Conservation (phyloP, 768 basidiomycete genomes). For the Sporobolomyces phaffii region DNA sequence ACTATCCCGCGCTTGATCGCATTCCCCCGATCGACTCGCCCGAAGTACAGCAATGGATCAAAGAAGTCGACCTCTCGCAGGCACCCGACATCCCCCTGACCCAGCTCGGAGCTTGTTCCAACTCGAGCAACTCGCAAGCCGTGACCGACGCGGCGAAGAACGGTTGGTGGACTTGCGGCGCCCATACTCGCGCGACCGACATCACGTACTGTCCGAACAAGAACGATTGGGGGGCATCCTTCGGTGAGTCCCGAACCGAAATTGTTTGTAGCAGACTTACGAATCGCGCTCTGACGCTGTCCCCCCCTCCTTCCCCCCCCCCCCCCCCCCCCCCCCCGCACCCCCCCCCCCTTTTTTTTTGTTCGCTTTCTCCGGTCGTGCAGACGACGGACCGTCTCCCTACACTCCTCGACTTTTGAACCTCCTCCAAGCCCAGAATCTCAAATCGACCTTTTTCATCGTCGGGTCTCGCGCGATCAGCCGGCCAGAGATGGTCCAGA, state of each 20-base stretch:
- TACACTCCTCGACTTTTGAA: slow-evolving; percentile 68
- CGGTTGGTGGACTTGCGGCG: slow-evolving; percentile 87
- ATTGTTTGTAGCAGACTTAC: no score
- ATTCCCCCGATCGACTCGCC: slow-evolving; percentile 58
- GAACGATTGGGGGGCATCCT: slow-evolving; percentile 54
- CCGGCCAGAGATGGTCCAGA: slow-evolving; percentile 62
- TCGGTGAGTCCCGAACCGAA: no score
- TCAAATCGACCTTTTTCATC: slow-evolving; percentile 80
- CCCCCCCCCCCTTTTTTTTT: no score
- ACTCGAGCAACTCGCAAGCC: slow-evolving; percentile 51
- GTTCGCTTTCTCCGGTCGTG: slow-evolving; percentile 39
- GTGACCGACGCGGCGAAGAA: slow-evolving; percentile 55
- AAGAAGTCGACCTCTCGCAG: slow-evolving; percentile 59
- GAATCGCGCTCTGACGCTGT: no score
- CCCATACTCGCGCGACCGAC: slow-evolving; percentile 63
- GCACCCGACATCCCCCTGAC: slow-evolving; percentile 66
- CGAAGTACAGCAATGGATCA: slow-evolving; percentile 68
- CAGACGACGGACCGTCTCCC: slow-evolving; percentile 73
- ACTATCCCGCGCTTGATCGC: slow-evolving; percentile 63
- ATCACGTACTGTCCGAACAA: slow-evolving; percentile 68
- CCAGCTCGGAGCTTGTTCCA: slow-evolving; percentile 61
- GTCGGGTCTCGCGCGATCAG: slow-evolving; percentile 78
- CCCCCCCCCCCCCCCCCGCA: no score
- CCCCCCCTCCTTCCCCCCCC: no score
- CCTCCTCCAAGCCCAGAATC: slow-evolving; percentile 59